Evolutionary conservation across 2,329 filamentous ascomycete genomes (phyloP).

Genomic region (Corynespora cassiicola): DNA sequence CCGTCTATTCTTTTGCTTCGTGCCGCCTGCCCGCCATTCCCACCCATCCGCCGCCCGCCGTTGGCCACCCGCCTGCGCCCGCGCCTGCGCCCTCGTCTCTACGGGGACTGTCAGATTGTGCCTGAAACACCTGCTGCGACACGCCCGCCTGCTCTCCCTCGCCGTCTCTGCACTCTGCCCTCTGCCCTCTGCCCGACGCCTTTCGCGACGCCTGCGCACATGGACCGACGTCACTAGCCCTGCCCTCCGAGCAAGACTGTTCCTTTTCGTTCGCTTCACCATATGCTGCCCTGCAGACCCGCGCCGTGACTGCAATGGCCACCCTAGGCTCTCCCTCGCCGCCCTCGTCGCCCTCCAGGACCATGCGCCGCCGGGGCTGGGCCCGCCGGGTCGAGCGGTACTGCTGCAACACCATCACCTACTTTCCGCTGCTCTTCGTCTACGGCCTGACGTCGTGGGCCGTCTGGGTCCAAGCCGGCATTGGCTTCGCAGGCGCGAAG

Average conservation of each 20-base stretch:
- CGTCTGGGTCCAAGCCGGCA: constrained; percentile 80
- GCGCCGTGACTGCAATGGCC: constrained; percentile 39
- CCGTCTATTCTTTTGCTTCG: constrained; percentile 2
- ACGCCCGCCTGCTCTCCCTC: constrained; percentile 15
- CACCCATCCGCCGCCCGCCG: not conserved
- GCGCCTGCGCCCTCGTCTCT: no score
- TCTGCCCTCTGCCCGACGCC: constrained; percentile 7
- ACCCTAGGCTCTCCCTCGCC: constrained; percentile 47
- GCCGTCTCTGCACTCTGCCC: constrained; percentile 13
- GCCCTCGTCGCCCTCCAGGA: constrained; percentile 45
- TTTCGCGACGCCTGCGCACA: constrained; percentile 7
- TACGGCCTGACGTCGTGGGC: constrained; percentile 94
- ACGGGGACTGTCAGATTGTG: no score
- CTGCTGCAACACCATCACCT: constrained; percentile 80
- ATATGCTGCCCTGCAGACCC: constrained; percentile 31
- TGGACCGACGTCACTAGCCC: constrained; percentile 18
- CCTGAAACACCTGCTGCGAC: constrained; percentile 34
- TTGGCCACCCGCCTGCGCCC: no score
- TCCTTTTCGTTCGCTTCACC: constrained; percentile 18
- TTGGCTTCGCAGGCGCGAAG: constrained; percentile 59
- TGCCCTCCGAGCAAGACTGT: no score
- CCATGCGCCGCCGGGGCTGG: constrained; percentile 55
- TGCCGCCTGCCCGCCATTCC: not conserved
- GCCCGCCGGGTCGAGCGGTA: constrained; percentile 78
- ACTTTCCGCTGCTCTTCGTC: constrained; percentile 88